phyloP scores from a whole-genome alignment of 345 rosid genomes.

The Psidium guajava region DNA sequence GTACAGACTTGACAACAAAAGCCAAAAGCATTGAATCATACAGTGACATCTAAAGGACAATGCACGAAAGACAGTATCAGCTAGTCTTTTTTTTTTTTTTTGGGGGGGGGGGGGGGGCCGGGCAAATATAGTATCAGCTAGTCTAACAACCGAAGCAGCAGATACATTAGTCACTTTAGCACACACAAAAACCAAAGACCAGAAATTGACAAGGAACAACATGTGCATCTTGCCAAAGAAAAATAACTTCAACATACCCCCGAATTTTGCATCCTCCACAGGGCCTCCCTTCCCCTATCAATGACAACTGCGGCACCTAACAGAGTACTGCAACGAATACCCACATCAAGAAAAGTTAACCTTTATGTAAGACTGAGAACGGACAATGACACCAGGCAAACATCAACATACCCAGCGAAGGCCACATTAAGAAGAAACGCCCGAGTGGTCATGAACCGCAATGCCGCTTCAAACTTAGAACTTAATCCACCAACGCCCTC shows the following conservation, averaged over 20 bases:
- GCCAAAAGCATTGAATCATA: neutral
- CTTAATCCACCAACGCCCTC: neutral
- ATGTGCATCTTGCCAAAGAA: neutral
- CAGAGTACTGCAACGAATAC: constrained; percentile 24
- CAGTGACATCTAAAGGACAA: neutral
- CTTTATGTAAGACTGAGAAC: neutral
- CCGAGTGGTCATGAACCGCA: constrained; percentile 60
- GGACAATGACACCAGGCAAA: neutral
- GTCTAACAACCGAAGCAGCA: neutral
- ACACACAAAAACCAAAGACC: neutral
- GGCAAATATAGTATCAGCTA: neutral
- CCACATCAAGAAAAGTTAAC: neutral
- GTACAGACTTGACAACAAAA: neutral
- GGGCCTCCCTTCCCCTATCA: constrained; percentile 33
- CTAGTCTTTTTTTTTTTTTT: neutral
- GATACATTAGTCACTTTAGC: neutral
- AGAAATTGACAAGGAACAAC: neutral
- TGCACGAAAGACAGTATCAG: neutral
- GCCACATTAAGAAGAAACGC: constrained; percentile 56
- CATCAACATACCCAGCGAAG: constrained; percentile 45
- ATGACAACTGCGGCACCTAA: constrained; percentile 28
- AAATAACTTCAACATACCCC: constrained; percentile 33
- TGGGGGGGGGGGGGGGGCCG: no score
- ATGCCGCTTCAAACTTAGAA: constrained; percentile 16
- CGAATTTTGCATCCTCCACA: constrained; percentile 50